Evolutionary conservation across 306 rosid species (phyloP).

Genomic region (Lagenaria siceraria): DNA sequence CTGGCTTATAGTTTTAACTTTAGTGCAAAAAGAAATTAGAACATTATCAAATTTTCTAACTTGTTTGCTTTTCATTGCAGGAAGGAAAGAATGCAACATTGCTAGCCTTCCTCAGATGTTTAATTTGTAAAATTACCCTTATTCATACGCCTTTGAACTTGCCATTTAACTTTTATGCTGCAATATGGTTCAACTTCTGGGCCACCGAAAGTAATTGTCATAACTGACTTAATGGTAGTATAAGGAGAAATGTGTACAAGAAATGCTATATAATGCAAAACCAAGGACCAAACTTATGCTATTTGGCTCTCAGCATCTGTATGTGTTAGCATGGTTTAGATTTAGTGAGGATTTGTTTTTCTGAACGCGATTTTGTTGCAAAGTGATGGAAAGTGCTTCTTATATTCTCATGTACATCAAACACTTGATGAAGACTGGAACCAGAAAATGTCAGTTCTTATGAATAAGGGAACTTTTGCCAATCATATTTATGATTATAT

Average conservation of each 20-base stretch:
- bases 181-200: not conserved
- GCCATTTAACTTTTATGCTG: not conserved
- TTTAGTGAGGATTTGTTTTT: not conserved
- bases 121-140: not conserved
- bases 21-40: not conserved
- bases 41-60: not conserved
- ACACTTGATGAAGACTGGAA: not conserved
- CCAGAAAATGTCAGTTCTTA: not conserved
- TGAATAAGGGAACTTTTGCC: not conserved
- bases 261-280: not conserved
- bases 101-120: not conserved
- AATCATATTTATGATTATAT: too few relatives aligned
- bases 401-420: not conserved
- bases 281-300: not conserved
- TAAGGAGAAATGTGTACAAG: not conserved
- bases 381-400: not conserved
- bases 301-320: not conserved
- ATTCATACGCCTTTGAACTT: not conserved
- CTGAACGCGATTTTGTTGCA: not conserved
- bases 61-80: conserved; percentile 13
- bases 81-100: conserved; percentile 7
- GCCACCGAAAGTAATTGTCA: not conserved
- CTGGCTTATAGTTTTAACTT: not conserved
- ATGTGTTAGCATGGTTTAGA: not conserved
- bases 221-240: not conserved